Evolutionary conservation across 2,329 filamentous ascomycete genomes (phyloP).

Genomic region (Aspergillus neotritici): DNA sequence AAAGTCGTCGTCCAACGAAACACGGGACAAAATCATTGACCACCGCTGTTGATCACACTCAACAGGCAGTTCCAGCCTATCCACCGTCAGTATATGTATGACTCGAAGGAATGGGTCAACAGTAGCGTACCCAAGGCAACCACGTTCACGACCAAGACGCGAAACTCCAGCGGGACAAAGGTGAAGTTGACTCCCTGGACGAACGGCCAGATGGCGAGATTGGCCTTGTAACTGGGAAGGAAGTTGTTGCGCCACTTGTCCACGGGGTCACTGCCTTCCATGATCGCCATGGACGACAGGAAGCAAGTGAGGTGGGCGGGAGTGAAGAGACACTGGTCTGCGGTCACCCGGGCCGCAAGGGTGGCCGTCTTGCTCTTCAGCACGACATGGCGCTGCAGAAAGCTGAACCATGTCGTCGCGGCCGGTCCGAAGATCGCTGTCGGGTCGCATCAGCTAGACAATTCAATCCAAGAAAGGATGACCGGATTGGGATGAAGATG

Average conservation of each 20-base stretch:
- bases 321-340: conserved; percentile 78
- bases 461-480: neutral
- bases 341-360: conserved; percentile 69
- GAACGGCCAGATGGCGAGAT: conserved; percentile 81
- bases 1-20: conserved; percentile 31
- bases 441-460: conserved; percentile 6
- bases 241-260: conserved; percentile 71
- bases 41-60: conserved; percentile 50
- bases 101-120: neutral
- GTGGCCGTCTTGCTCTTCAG: conserved; percentile 60
- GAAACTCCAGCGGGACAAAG: conserved; percentile 74
- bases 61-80: conserved; percentile 56
- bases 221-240: conserved; percentile 66
- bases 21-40: conserved; percentile 21
- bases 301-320: conserved; percentile 78
- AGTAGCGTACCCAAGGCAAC: conserved; percentile 58
- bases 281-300: conserved; percentile 73
- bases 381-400: conserved; percentile 68
- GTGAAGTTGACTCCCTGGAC: conserved; percentile 86
- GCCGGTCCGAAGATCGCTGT: conserved; percentile 74
- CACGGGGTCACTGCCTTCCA: conserved; percentile 62
- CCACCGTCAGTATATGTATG: conserved; percentile 10
- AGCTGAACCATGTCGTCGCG: conserved; percentile 78
- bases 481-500: conserved; percentile 8
- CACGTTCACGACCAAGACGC: conserved; percentile 80